Evolutionary conservation across 192 early-diverging fungal genomes (phyloP), one percentile per base, ranked within the genome.

Genomic region (Backusella australiensis): DNA sequence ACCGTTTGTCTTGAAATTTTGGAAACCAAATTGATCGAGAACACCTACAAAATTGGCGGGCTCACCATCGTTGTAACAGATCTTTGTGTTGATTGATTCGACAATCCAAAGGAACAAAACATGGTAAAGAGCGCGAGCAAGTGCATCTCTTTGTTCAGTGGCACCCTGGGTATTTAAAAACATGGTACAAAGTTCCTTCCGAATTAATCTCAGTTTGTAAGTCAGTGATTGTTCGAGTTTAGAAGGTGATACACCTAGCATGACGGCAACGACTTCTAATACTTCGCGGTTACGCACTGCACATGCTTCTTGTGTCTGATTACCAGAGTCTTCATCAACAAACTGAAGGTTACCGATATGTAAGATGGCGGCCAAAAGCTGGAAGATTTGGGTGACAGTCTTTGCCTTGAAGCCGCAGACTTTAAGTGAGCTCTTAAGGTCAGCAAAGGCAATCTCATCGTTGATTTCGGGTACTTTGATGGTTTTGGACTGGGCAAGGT

Each of bases 311-410:
- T 95, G 88, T 3, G 89, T 85, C 19, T 85, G 78, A 19, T 84
- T 82, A 36, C 86, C 83, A 77, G 90, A 90, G 49, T 89, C 86
- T 35, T 74, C 77, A 68, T 91, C 93, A 5, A 82, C 74, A 81
- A 99, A 99, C 66, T 90, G 85, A 34, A 96, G 84, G 74, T 96
- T 96, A 44, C 96, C 96, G 12, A 99, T 80, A 74, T 96, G 95
- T 74, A 99, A 80, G 52, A 98, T 93, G 5, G 94, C 98, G 0
- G 96, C 92, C 49, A 99, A 80, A 1, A 94, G 78, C 74, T 94
- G 92, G 84, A 94, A 97, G 32, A 99, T 89, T 59, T 92, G 90
- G 42, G 85, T 83, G 65, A 96, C 94, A 71, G 91, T 88, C 53
- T 94, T 89, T 69, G 84, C 77, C 67, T 83, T 89, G 73, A 95